Evolutionary conservation across 2,329 filamentous ascomycete genomes (phyloP), one percentile per base, ranked within the genome.

Genomic region (Penicillium sp.): DNA sequence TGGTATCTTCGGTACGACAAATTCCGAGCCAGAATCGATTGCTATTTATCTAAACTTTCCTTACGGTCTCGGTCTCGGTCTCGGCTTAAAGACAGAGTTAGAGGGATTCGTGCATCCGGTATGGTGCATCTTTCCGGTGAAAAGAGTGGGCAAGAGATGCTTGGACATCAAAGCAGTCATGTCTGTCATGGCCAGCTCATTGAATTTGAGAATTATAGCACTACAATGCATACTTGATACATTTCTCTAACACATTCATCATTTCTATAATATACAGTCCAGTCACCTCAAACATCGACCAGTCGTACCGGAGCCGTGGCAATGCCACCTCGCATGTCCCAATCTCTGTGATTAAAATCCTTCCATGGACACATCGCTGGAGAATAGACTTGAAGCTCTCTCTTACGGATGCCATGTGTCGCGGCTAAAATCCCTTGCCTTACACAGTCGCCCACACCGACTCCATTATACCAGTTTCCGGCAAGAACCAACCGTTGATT

Each of bases 401-500:
- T 17, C 52, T 61, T 35, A 37, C 64, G 53, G 65, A 62, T 45
- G 34, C 67, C 58, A 60, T 62, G 45, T 60, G 55, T 47, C 15
- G 61, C 74, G n/a, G 77, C 64, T 44, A 77, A 61, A 57, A 74
- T 74, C 4, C 73, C 79, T 37, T 71, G 72, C 14, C 70, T 68
- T 25, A 83, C 65, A 54, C 73, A 76, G 50, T 76, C 73, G 47
- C 71, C 73, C 30, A 77, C 55, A 6, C 73, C 71, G 8, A 72
- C 64, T 2, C 67, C 67, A 23, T 56, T 61, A 50, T 75, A 77
- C 57, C 71, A 75, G 37, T 67, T 70, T 2, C 75, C 75, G 1
- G 71, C 72, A 12, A 92, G 80, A 41, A 79, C 74, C 17, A 94
- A 66, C 9, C 74, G 70, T 10, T 82, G 79, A 6, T 71, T 60